Conservation (phyloP, 345 rosid species). For the Populus deltoides region DNA sequence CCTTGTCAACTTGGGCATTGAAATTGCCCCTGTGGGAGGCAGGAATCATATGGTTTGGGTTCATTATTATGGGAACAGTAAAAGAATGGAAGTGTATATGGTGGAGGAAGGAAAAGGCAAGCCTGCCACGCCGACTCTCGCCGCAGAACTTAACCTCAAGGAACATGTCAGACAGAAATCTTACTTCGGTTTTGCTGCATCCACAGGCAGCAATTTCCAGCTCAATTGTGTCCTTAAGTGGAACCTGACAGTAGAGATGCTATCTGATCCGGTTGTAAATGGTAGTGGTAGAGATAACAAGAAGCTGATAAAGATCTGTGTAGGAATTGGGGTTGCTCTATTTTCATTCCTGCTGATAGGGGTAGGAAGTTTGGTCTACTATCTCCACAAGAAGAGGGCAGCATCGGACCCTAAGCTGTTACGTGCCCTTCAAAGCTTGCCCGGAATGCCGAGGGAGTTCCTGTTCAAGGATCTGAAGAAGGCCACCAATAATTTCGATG, state of each 20-base stretch:
- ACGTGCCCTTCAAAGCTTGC: constrained; percentile 50
- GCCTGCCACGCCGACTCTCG: constrained; percentile 33
- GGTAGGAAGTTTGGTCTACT: constrained; percentile 7
- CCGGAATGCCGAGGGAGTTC: constrained; percentile 51
- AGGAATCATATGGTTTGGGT: constrained; percentile 44
- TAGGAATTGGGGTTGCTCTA: constrained; percentile 30
- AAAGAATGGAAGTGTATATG: constrained; percentile 38
- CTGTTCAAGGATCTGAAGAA: constrained; percentile 44
- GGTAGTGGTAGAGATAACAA: neutral
- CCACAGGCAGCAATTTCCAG: constrained; percentile 40
- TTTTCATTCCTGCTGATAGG: constrained; percentile 10
- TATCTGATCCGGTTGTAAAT: constrained; percentile 1
- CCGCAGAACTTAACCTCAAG: constrained; percentile 35
- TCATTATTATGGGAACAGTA: constrained; percentile 38
- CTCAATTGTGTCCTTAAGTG: constrained; percentile 51
- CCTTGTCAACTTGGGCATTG: constrained; percentile 27
- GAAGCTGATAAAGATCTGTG: constrained; percentile 19
- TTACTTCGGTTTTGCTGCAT: constrained; percentile 56
- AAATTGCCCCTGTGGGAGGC: constrained; percentile 31
- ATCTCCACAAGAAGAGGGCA: constrained; percentile 21
- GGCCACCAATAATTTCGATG: constrained; percentile 60
- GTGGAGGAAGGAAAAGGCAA: constrained; percentile 22
- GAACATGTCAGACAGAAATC: constrained; percentile 32
- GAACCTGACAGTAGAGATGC: constrained; percentile 49
- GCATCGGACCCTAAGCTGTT: constrained; percentile 27